phyloP scores from a whole-genome alignment of 768 basidiomycete genomes.

The Leccinum broughii region DNA sequence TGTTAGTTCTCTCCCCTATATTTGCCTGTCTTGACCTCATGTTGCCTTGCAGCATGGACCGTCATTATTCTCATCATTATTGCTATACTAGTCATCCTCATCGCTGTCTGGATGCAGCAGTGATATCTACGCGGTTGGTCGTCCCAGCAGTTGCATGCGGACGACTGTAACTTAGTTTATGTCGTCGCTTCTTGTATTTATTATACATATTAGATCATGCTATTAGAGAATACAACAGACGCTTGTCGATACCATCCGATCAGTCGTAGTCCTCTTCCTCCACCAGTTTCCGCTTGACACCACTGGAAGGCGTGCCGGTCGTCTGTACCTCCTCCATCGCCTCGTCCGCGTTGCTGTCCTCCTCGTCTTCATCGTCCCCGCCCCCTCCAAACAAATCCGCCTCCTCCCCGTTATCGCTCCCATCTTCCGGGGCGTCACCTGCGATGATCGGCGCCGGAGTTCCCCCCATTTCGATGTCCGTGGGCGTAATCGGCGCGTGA shows the following conservation, averaged over 20 bases:
- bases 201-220: constrained; percentile 29
- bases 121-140: constrained; percentile 1
- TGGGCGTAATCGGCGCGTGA: constrained; percentile 44
- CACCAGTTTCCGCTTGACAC: constrained; percentile 75
- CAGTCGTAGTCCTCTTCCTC: constrained; percentile 89
- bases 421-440: constrained; percentile 52
- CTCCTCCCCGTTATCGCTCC: constrained; percentile 71
- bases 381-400: constrained; percentile 74
- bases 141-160: neutral
- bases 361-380: constrained; percentile 73
- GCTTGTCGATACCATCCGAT: constrained; percentile 12
- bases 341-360: constrained; percentile 50
- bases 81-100: constrained; percentile 42
- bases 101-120: constrained; percentile 43
- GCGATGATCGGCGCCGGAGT: constrained; percentile 35
- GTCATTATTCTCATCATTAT: constrained; percentile 42
- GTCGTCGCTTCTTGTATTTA: constrained; percentile 24
- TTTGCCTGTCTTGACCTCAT: constrained; percentile 33
- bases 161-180: neutral
- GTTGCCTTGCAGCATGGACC: constrained; percentile 37
- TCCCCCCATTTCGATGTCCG: constrained; percentile 60
- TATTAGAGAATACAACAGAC: constrained; percentile 11
- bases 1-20: constrained; percentile 44
- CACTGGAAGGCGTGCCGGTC: constrained; percentile 55
- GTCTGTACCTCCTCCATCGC: constrained; percentile 77